A percentile compares a stretch with the other conserved stretches of the same genome.
Evolutionary conservation across 805 yeast genomes (phyloP).

Genomic region (Priceomyces castillae): DNA sequence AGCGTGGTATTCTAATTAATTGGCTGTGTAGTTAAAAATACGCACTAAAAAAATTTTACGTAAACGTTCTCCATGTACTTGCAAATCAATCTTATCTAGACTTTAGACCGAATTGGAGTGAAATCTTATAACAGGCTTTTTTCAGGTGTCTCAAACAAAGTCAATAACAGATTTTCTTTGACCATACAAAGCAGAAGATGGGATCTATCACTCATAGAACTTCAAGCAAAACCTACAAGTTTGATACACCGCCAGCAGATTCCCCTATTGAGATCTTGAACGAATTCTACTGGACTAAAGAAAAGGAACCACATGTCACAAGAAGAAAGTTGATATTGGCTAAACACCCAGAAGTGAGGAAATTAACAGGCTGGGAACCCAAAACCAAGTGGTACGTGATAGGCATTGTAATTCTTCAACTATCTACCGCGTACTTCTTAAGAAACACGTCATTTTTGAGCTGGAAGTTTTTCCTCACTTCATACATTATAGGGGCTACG

Average conservation of each 20-base stretch:
- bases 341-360: constrained; percentile 75
- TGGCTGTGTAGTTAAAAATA: not conserved
- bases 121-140: not conserved
- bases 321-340: constrained; percentile 72
- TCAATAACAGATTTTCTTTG: too few species aligned
- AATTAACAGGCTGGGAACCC: constrained; percentile 84
- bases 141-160: too few species aligned
- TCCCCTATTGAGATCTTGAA: constrained; percentile 41
- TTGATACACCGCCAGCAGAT: constrained; percentile 40
- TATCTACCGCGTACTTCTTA: constrained; percentile 59
- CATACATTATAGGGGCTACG: constrained; percentile 84
- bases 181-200: not conserved
- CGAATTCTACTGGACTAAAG: constrained; percentile 83
- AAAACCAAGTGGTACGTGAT: constrained; percentile 72
- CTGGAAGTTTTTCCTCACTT: constrained; percentile 55
- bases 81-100: not conserved
- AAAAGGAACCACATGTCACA: constrained; percentile 74
- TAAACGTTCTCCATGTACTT: not conserved
- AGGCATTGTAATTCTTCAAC: constrained; percentile 66
- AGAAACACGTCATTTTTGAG: constrained; percentile 52
- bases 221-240: constrained; percentile 27
- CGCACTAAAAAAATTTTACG: not conserved
- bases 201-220: constrained; percentile 24
- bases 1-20: not conserved
- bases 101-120: not conserved